phyloP scores from a whole-genome alignment of 2,329 filamentous ascomycete species.

The Ceratocystis variospora region DNA sequence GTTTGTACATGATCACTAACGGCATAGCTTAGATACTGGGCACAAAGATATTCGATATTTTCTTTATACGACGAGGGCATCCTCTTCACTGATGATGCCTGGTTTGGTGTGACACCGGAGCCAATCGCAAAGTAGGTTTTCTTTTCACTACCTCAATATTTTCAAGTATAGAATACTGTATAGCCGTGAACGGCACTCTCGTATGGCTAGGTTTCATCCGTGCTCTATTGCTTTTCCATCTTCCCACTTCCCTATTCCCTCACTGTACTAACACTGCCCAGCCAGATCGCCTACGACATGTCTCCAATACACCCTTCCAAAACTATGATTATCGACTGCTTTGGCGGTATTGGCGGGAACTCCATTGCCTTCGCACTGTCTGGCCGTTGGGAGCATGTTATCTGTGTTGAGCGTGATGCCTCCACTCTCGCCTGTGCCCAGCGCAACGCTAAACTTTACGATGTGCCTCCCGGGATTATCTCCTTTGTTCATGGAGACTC shows the following conservation, averaged over 20 bases:
- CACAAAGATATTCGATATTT: conserved; percentile 78
- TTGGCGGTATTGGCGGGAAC: conserved; percentile 86
- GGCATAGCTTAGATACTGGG: conserved; percentile 57
- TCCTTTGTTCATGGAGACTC: conserved; percentile 80
- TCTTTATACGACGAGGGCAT: conserved; percentile 76
- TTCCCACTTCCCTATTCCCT: background rate
- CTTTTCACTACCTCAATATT: background rate
- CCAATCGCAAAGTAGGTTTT: conserved; percentile 61
- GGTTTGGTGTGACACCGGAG: conserved; percentile 95
- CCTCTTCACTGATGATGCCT: conserved; percentile 81
- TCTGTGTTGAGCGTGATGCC: conserved; percentile 76
- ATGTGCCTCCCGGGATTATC: conserved; percentile 55
- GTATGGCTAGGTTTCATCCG: too few relatives aligned
- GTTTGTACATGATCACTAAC: background rate
- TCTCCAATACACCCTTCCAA: conserved; percentile 40
- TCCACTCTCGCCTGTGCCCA: conserved; percentile 77
- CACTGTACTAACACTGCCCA: conserved; percentile 25
- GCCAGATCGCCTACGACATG: conserved; percentile 64
- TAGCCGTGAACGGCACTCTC: too few relatives aligned
- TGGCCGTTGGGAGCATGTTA: conserved; percentile 64
- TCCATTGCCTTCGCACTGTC: conserved; percentile 84
- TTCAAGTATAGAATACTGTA: too few relatives aligned
- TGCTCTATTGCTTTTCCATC: background rate
- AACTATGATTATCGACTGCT: conserved; percentile 67
- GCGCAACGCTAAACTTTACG: conserved; percentile 79